Base-by-base conservation (phyloP, 495 filamentous ascomycete genomes). In the Aspergillus avenaceus region DNA sequence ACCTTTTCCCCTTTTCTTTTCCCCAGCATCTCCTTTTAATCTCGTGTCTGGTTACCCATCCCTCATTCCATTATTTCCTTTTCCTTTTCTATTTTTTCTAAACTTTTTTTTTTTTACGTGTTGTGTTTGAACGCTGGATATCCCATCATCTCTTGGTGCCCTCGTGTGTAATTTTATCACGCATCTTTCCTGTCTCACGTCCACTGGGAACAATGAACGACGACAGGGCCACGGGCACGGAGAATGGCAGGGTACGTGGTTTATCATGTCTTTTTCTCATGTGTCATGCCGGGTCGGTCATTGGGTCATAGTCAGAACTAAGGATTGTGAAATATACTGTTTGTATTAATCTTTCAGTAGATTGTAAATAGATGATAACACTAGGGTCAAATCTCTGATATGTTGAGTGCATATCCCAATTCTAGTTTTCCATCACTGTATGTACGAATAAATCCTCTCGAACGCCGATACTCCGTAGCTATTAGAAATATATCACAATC, bases 401-500 rank as follows among this genome's bases (percentile, higher is more conserved):
- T n/a, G n/a, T n/a, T n/a, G 16, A 41, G 12, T 1, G 23, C 13
- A 5, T 16, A 18, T 19, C n/a, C 12, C 7, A 21, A 38, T 8
- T n/a, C n/a, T n/a, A n/a, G n/a, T n/a, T n/a, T n/a, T n/a, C n/a
- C n/a, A n/a, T n/a, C 41, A 19, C 8, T 43, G 41, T 24, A 43
- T 26, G 16, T 43, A 43, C 18, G 29, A 16, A 38, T 13, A 43
- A 24, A 23, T 11, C 8, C 13, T 14, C 25, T 24, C 8, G 43
- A 48, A 32, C 6, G 16, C 31, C 31, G 18, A 22, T 29, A 37
- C 22, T 53, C 16, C 29, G 18, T 24, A 22, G 32, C 22, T 41
- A n/a, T n/a, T 14, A 48, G 32, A 32, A 12, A 48, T 14, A 11
- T 11, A 40, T 72, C 59, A 95, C 64, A 96, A 93, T 66, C 91